Evolutionary conservation across 108 stramenopile genomes (phyloP), one percentile per base, ranked within the genome.

Genomic region (Mediolabrus comicus): DNA sequence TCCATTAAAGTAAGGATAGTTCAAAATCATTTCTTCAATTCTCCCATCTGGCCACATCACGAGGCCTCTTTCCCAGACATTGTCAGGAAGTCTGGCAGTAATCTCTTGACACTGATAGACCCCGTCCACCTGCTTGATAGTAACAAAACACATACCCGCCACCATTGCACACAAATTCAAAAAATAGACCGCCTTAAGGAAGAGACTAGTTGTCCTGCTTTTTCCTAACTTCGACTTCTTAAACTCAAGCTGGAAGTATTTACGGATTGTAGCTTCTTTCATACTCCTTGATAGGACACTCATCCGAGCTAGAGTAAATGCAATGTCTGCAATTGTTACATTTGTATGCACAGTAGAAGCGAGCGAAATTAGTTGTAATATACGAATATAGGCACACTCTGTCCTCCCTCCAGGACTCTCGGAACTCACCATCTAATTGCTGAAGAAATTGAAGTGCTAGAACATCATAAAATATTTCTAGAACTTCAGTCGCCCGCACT

Each of bases 391-490:
- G 39, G 39, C 12, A 11, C 12, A 41, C 39, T 14, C 39, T 12
- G 14, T 14, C 14, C 39, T 12, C 39, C 39, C n/a, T n/a, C n/a
- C n/a, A n/a, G n/a, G n/a, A n/a, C n/a, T n/a, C n/a, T n/a, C n/a
- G n/a, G n/a, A n/a, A n/a, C n/a, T n/a, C n/a, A 33, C 59, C 71
- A 57, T 72, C 71, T 0, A 55, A 32, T 6, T 54, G 46, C 25
- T 57, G 53, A 0, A 72, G 46, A 14, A 72, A 72, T 22, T 64
- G 30, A 0, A 32, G 31, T 13, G 65, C 65, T 32, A 72, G 28
- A 0, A 72, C 54, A 63, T 72, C 71, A 26, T 59, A 72, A 39
- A 72, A 72, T 5, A 68, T 68, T 3, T 68, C 67, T 0, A 68
- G 32, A 8, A 68, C 67, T 0, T n/a, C 28, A 53, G 19, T 46